A percentile compares a stretch with the other conserved stretches of the same genome.
Evolutionary conservation across 2,329 filamentous ascomycete species (phyloP).

Genomic region (Pestalotiopsis sp.): DNA sequence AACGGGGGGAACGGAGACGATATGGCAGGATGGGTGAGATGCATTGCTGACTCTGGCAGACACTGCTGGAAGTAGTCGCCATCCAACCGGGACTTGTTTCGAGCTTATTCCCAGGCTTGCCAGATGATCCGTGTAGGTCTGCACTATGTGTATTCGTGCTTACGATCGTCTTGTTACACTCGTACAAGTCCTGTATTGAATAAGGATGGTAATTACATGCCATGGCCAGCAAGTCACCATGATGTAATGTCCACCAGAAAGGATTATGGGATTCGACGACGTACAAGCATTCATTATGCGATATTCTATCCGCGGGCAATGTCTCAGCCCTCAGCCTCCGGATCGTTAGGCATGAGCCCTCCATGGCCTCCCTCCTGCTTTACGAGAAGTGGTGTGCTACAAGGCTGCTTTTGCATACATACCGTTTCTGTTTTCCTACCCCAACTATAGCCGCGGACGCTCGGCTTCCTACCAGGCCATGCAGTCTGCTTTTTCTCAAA

Average conservation of each 20-base stretch:
- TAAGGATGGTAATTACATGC: neutral
- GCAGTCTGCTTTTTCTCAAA: neutral
- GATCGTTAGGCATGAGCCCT: neutral
- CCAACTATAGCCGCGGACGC: neutral
- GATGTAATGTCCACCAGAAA: neutral
- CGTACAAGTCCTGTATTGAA: neutral
- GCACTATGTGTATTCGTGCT: too few species aligned
- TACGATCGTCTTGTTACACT: neutral
- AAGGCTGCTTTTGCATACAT: neutral
- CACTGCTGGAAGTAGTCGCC: neutral
- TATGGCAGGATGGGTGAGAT: neutral
- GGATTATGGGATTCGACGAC: neutral
- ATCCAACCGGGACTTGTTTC: neutral
- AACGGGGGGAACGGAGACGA: neutral
- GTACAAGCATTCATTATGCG: neutral
- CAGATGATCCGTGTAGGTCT: too few species aligned
- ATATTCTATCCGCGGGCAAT: too few species aligned
- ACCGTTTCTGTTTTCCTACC: neutral
- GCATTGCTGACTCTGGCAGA: neutral
- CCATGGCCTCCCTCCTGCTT: neutral
- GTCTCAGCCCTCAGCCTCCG: neutral
- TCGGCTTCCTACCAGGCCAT: neutral
- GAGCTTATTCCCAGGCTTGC: neutral
- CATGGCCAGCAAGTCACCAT: neutral
- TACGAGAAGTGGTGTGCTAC: neutral